Evolutionary conservation across 805 yeast genomes (phyloP), one percentile per base, ranked within the genome.

Genomic region (Ogataea siamensis): DNA sequence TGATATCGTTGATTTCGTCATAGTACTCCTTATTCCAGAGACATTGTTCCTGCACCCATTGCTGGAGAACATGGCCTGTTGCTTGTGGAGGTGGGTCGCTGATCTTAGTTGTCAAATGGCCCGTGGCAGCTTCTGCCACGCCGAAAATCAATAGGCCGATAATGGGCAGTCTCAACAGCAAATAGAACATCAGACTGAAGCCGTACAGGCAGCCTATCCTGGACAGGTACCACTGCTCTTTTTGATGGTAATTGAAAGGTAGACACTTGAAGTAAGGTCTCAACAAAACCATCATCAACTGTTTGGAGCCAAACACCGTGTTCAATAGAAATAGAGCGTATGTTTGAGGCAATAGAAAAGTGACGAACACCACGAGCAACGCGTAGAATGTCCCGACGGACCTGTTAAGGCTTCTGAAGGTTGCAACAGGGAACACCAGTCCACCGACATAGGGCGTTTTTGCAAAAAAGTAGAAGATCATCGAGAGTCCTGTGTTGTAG

Each of bases 141-240:
- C 77, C 76, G 45, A 73, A 73, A 14, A 71, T 59, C 10, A 76
- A 48, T 15, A 74, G 62, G 0, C 80, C 72, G 4, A 71, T 49
- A 47, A 66, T 65, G 0, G 78, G 80, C 12, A 68, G 53, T 24
- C 59, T 56, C 37, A 75, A 55, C 33, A 74, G 53, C 37, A 61
- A 45, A 46, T 63, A 76, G 53, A 67, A 72, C 32, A 66, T 67
- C 7, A 73, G 51, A 3, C 81, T 76, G 46, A 76, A 76, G 5
- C 82, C 83, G 44, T 72, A 70, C 34, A 79, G 55, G 20, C 73
- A 65, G 0, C 82, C 83, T 38, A 73, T 76, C 26, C 83, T 63
- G 10, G 76, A 66, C 9, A 62, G 62, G 32, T 66, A 57, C 83
- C 83, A 78, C 37, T 62, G 67, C 12, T 64, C 57, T 28, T 64